Base-by-base conservation (phyloP, 2,329 filamentous ascomycete genomes). In the Ceratocystis albifundus region DNA sequence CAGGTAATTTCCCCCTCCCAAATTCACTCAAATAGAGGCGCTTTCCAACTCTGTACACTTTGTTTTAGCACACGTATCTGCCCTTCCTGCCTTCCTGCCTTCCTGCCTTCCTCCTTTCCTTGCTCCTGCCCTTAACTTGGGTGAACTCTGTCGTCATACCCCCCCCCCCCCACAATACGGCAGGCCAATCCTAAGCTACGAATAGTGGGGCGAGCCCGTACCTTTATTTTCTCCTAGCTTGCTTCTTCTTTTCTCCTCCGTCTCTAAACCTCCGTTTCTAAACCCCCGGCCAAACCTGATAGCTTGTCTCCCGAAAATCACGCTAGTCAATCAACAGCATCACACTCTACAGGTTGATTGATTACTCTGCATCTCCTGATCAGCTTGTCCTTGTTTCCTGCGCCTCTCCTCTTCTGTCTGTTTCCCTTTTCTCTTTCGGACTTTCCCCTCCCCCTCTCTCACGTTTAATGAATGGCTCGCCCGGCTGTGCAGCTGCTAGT, bases 391-490 rank as follows among this genome's bases (percentile, higher is more conserved):
- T 53, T 5, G 22, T 55, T 25, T 57, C 22, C 53, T 32, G 28
- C 12, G 22, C 32, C 32, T 62, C 59, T 28, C 41, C 22, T 62
- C 57, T 12, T 61, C 7, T 61, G n/a, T 20, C 36, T 32, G 12
- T 32, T 25, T 17, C 12, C 20, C 4, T 22, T 17, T 20, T 20
- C 20, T 15, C 44, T 61, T 61, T n/a, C 36, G 22, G 50, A 48
- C 32, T 20, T 50, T n/a, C 50, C 20, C 64, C 20, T 8, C 10
- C 2, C 20, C 46, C 50, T 22, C 22, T 41, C 36, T 12, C 12
- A 15, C 36, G 36, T 12, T 55, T 63, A 22, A 30, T 63, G 20
- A 44, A 66, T 66, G 65, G 45, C 61, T 57, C 59, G 46, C n/a
- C 22, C 45, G 28, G 20, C 48, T 57, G n/a, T 62, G 25, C 48